Conservation (phyloP, 2,329 filamentous ascomycete species). For the Didymella segeticola region DNA sequence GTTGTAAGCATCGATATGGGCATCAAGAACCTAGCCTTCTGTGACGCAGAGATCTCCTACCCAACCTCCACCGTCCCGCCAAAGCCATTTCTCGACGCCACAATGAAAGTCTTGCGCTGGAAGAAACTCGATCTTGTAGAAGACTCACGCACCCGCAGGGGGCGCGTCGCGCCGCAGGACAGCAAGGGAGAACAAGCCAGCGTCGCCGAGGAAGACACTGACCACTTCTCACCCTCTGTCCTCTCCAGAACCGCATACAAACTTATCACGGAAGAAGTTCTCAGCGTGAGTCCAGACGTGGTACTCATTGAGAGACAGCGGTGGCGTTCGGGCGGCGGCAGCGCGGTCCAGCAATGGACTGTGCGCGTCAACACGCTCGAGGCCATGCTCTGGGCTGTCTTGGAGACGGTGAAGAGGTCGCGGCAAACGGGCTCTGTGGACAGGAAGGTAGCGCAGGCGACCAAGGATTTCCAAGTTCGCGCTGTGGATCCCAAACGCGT, state of each 20-base stretch:
- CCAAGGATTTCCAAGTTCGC: slow-evolving; percentile 25
- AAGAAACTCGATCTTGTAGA: slow-evolving; percentile 39
- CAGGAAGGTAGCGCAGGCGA: neutral
- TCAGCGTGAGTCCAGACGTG: slow-evolving; percentile 66
- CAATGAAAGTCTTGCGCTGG: slow-evolving; percentile 41
- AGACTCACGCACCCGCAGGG: neutral
- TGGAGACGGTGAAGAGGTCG: slow-evolving; percentile 25
- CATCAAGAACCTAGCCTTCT: slow-evolving; percentile 80
- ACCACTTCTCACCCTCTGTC: slow-evolving; percentile 60
- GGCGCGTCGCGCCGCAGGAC: neutral
- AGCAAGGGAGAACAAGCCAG: neutral
- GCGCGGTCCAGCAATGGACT: slow-evolving; percentile 80
- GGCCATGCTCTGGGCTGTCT: slow-evolving; percentile 76
- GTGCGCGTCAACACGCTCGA: slow-evolving; percentile 82
- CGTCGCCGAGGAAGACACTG: slow-evolving; percentile 11
- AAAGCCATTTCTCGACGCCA: slow-evolving; percentile 3
- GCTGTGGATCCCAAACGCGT: slow-evolving; percentile 49
- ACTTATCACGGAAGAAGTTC: slow-evolving; percentile 58
- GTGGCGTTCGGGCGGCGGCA: slow-evolving; percentile 68
- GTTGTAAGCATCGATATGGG: slow-evolving; percentile 86
- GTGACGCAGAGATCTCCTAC: slow-evolving; percentile 59
- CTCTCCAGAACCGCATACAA: slow-evolving; percentile 64
- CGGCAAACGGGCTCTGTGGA: neutral
- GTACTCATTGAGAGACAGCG: slow-evolving; percentile 74
- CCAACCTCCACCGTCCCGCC: neutral